Evolutionary conservation across 345 rosid genomes (phyloP).

Genomic region (Mangifera indica): DNA sequence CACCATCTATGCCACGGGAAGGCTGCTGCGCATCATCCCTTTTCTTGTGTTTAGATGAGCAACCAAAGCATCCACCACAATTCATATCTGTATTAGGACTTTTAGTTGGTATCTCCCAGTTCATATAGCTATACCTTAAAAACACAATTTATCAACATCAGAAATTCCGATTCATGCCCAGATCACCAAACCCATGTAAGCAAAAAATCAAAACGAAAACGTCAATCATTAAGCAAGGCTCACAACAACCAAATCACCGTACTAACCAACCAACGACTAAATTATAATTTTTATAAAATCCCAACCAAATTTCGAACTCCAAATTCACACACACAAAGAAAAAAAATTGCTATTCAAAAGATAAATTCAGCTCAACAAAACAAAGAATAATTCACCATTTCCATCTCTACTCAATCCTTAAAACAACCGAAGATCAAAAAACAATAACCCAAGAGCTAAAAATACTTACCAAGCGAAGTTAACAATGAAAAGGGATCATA

Average conservation of each 20-base stretch:
- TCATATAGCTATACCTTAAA: conserved; percentile 21
- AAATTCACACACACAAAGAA: no score
- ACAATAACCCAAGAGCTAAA: no score
- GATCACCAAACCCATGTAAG: not conserved
- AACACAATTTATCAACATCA: not conserved
- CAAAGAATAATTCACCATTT: no score
- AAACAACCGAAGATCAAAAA: no score
- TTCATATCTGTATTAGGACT: conserved; percentile 33
- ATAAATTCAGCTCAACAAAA: no score
- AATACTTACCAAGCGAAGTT: no score
- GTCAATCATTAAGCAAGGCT: not conserved
- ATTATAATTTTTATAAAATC: not conserved
- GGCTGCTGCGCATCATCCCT: conserved; percentile 2
- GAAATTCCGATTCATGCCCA: not conserved
- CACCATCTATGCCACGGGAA: conserved; percentile 34
- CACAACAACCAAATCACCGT: not conserved
- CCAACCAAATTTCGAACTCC: not conserved
- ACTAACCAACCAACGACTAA: not conserved
- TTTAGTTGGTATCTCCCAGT: conserved; percentile 2
- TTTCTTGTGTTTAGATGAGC: conserved; percentile 7
- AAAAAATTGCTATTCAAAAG: no score
- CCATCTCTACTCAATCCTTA: no score
- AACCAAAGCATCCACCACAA: conserved; percentile 43
- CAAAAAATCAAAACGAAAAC: not conserved
- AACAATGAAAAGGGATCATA: no score